Conservation (phyloP, 352 stramenopile species). For the Pythium sp. region DNA sequence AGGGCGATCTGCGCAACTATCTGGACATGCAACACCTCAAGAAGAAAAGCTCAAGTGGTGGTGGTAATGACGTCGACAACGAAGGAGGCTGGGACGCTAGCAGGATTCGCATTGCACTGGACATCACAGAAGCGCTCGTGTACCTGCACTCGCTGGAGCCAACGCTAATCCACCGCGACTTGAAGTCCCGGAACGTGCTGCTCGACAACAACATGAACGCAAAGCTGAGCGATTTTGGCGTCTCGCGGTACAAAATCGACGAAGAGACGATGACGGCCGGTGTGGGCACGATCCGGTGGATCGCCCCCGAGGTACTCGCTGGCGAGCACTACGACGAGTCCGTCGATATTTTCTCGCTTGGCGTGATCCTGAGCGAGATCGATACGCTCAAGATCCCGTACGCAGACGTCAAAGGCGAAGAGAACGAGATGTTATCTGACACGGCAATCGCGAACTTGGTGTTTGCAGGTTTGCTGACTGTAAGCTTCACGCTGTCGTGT, state of each 20-base stretch:
- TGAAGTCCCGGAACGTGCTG: slow-evolving; percentile 15
- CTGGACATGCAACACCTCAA: background rate
- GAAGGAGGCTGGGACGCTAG: slow-evolving; percentile 2
- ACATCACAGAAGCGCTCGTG: slow-evolving; percentile 17
- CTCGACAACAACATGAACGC: slow-evolving; percentile 7
- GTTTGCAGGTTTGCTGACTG: slow-evolving; percentile 15
- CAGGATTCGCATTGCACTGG: slow-evolving; percentile 6
- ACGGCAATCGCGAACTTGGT: slow-evolving; percentile 23
- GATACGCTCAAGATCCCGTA: slow-evolving; percentile 18
- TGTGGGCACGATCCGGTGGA: slow-evolving; percentile 20
- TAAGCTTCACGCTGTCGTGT: slow-evolving; percentile 24
- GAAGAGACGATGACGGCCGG: slow-evolving; percentile 22
- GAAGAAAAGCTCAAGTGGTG: background rate
- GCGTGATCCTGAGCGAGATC: slow-evolving; percentile 23
- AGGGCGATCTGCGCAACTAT: slow-evolving; percentile 12
- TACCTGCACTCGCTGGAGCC: slow-evolving; percentile 20
- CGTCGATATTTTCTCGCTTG: slow-evolving; percentile 24
- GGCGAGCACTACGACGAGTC: slow-evolving; percentile 20
- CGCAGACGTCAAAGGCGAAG: slow-evolving; percentile 8
- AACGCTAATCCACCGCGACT: slow-evolving; percentile 11
- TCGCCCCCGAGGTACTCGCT: slow-evolving; percentile 21
- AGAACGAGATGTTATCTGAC: slow-evolving; percentile 13
- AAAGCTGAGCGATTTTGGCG: slow-evolving; percentile 18
- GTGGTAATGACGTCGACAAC: too few relatives aligned
- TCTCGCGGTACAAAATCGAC: slow-evolving; percentile 12